Base-by-base conservation (phyloP, 2,329 filamentous ascomycete genomes). In the Phialemonium atrogriseum region DNA sequence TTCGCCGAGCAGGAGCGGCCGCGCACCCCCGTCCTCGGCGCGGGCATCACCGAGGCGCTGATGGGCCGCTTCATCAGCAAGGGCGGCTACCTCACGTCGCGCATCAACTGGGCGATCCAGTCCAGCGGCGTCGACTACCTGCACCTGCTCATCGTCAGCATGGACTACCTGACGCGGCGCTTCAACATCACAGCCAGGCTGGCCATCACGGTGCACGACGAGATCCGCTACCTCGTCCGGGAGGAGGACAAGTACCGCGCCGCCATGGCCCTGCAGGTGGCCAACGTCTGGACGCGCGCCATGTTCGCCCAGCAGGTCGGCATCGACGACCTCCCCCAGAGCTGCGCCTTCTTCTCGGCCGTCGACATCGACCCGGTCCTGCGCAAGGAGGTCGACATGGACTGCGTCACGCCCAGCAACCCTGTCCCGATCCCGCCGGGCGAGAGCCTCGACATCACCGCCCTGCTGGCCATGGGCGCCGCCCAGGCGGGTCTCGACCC, bases 51-150 rank as follows among this genome's bases (percentile, higher is more conserved):
- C 0, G 87, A 98, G 60, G 91, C 93, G 0, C 64, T 98, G 13
- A 93, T 94, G 80, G 71, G 80, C 32, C 79, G 84, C 11, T 94
- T 82, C 50, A 79, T 98, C 47, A 84, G 73, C 56, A 91, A 85
- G 50, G 87, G 88, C 21, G 85, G 81, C 14, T 98, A 94, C 60
- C 80, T 98, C 62, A 95, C 91, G 1, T 93, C 84, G 12, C 80
- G 93, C 20, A 96, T 98, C 60, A 98, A 98, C 53, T 98, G 91
- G 91, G 91, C 91, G 4, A 96, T 98, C 45, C 91, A 98, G 50
- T 95, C 88, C 1, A 94, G 85, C 0, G 91, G 93, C 5, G 89
- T 96, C 4, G 93, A 98, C 56, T 98, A 98, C 55, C 73, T 98
- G 2, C 91, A 98, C 50, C 76, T 98, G 5, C 71, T 98, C 12